phyloP scores from a whole-genome alignment of 176 grass and related monocot species.

The Musa acuminata region DNA sequence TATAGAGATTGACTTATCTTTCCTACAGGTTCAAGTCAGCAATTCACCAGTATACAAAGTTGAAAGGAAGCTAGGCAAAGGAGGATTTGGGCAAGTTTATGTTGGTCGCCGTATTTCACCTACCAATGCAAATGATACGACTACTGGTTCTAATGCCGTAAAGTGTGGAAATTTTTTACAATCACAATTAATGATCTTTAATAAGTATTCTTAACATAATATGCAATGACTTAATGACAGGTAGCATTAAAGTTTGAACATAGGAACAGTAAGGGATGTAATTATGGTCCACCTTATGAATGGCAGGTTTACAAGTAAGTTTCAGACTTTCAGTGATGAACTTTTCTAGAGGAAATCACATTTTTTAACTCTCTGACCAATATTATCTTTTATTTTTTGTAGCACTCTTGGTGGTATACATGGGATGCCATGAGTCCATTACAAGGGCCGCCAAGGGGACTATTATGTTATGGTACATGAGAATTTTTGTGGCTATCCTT shows the following conservation, averaged over 20 bases:
- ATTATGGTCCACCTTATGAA: slow-evolving; percentile 78
- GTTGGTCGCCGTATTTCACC: slow-evolving; percentile 61
- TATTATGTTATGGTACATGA: slow-evolving; percentile 86
- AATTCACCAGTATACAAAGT: slow-evolving; percentile 82
- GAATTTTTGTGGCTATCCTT: slow-evolving; percentile 10
- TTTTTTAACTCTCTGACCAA: not conserved
- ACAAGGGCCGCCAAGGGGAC: slow-evolving; percentile 90
- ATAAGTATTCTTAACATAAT: not conserved
- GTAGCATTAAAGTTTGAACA: slow-evolving; percentile 97
- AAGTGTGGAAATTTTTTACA: slow-evolving; percentile 27
- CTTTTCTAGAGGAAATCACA: not conserved
- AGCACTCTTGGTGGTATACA: slow-evolving; percentile 72
- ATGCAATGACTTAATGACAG: slow-evolving; percentile 28
- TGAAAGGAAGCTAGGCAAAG: slow-evolving; percentile 84
- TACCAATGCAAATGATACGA: slow-evolving; percentile 26
- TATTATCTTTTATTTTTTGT: slow-evolving; percentile 13
- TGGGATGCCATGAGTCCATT: slow-evolving; percentile 90
- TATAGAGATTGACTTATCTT: not conserved
- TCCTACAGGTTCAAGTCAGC: slow-evolving; percentile 67
- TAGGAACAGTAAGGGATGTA: slow-evolving; percentile 86
- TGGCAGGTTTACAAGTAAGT: slow-evolving; percentile 92
- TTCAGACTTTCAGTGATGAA: slow-evolving; percentile 17
- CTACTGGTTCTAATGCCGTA: slow-evolving; percentile 38
- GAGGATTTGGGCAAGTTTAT: slow-evolving; percentile 99
- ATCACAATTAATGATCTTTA: not conserved